Evolutionary conservation across 192 early-diverging fungal species (phyloP), one percentile per base, ranked within the genome.

Genomic region (Lobosporangium transversale): DNA sequence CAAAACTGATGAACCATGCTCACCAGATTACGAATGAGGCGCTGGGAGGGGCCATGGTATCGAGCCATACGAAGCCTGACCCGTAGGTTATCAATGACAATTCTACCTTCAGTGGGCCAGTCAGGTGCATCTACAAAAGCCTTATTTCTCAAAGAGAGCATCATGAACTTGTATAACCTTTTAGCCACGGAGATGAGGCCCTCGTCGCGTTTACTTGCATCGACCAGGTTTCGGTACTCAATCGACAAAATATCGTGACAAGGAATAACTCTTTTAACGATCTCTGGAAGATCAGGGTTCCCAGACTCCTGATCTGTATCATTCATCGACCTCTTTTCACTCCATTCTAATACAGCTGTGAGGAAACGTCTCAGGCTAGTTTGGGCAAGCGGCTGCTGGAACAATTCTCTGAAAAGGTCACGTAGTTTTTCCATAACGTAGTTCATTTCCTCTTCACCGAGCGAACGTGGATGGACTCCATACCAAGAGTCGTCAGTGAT

Each of bases 1-100:
- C 70, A 75, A 7, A 75, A 50, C 33, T 75, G 70, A 47, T 75
- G 35, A 3, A 58, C 40, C 33, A 47, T 45, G 32, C 56, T 53
- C 1, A 75, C 70, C 4, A 66, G 15, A 17, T 31, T 60, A 12
- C 57, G 37, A 9, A 75, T 31, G 4, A 75, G 32, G 17, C 70
- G 48, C 6, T 66, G 55, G 23, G 63, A 21, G 1, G 70, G 70
- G 3, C 70, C 70, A 14, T 30, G 40, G 24, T 55, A 66, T 12
- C 35, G 21, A 3, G 17, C 11, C 4, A 4, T 31, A 5, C 49
- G 0, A 8, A 66, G 57, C 4, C 57, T 48, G 20, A 26, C 3
- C 20, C 42, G 62, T 18, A 75, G 42, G 20, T 51, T 54, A n/a
- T 48, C 29, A 32, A 75, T 24, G 1, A 56, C 20, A 0, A 1